These are phyloP conservation scores for Tylopilus balloui DNA, from an alignment of 768 basidiomycete genomes.

Conservation along the genomic window DNA sequence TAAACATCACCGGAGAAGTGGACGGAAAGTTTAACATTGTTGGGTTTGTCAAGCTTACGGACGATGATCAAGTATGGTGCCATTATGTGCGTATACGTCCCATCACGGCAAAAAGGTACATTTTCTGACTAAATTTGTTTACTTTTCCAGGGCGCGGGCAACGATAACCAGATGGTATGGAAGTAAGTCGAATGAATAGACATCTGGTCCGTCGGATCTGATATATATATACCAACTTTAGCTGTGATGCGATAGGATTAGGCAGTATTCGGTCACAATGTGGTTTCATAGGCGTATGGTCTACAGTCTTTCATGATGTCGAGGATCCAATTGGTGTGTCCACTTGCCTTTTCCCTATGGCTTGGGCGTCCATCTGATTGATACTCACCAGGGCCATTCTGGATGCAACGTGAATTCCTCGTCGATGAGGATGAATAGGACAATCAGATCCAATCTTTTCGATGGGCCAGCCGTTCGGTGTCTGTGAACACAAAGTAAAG, in stretches of 20 bases:
- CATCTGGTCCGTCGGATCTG: not conserved
- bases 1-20: constrained; percentile 52
- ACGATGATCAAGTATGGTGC: constrained; percentile 57
- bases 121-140: constrained; percentile 3
- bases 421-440: constrained; percentile 24
- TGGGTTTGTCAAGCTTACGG: constrained; percentile 53
- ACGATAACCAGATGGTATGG: constrained; percentile 51
- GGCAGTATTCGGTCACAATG: constrained; percentile 55
- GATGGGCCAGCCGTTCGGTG: not conserved
- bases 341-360: not conserved
- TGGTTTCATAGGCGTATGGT: constrained; percentile 56
- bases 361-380: not conserved
- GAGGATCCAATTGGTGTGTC: constrained; percentile 44
- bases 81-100: constrained; percentile 48
- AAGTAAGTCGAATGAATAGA: constrained; percentile 34
- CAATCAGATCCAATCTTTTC: no score
- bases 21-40: constrained; percentile 45
- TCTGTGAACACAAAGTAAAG: not conserved
- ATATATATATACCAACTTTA: constrained; percentile 27
- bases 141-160: constrained; percentile 44
- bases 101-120: constrained; percentile 1
- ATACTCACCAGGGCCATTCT: constrained; percentile 23
- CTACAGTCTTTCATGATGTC: constrained; percentile 43
- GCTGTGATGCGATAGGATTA: constrained; percentile 59
- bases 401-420: constrained; percentile 25